These are phyloP conservation scores for Globisporangium spinosum DNA, from an alignment of 352 stramenopile species.

Conservation along the genomic window DNA sequence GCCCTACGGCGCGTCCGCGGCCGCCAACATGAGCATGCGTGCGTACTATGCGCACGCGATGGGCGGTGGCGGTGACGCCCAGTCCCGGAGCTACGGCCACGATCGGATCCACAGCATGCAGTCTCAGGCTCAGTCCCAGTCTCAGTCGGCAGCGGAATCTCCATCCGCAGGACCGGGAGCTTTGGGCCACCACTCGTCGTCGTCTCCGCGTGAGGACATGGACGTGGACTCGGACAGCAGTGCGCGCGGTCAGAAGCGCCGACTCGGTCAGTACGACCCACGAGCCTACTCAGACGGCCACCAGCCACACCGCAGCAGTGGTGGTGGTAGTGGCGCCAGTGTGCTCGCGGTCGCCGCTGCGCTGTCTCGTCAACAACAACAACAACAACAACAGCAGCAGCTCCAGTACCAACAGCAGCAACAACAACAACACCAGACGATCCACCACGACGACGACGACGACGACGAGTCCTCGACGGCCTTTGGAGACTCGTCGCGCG, in stretches of 20 bases:
- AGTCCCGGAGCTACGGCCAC: slow-evolving; percentile 11
- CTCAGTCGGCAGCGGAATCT: neutral
- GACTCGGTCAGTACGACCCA: slow-evolving; percentile 31
- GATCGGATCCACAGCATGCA: slow-evolving; percentile 6
- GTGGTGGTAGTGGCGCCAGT: slow-evolving; percentile 9
- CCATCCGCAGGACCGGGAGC: slow-evolving; percentile 1
- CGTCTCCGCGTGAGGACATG: slow-evolving; percentile 5
- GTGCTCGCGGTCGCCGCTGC: slow-evolving; percentile 3
- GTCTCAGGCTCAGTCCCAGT: neutral
- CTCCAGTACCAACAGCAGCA: slow-evolving; percentile 21
- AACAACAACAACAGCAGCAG: neutral
- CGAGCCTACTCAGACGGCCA: neutral
- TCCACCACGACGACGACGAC: slow-evolving; percentile 12
- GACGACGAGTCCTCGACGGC: slow-evolving; percentile 18
- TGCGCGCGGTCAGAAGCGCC: slow-evolving; percentile 37
- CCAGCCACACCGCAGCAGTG: slow-evolving; percentile 14
- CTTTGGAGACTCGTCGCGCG: slow-evolving; percentile 35
- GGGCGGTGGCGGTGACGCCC: slow-evolving; percentile 22
- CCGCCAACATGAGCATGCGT: slow-evolving; percentile 21
- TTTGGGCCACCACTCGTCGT: neutral
- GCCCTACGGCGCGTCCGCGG: slow-evolving; percentile 19
- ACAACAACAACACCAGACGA: slow-evolving; percentile 22
- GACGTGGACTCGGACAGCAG: slow-evolving; percentile 15
- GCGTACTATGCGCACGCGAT: slow-evolving; percentile 28
- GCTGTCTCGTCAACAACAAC: slow-evolving; percentile 17